Percentiles rank a stretch among this genome's conserved stretches.
Evolutionary conservation across 371 early-diverging fungal species (phyloP).

Genomic region (Mucor velutinosus): DNA sequence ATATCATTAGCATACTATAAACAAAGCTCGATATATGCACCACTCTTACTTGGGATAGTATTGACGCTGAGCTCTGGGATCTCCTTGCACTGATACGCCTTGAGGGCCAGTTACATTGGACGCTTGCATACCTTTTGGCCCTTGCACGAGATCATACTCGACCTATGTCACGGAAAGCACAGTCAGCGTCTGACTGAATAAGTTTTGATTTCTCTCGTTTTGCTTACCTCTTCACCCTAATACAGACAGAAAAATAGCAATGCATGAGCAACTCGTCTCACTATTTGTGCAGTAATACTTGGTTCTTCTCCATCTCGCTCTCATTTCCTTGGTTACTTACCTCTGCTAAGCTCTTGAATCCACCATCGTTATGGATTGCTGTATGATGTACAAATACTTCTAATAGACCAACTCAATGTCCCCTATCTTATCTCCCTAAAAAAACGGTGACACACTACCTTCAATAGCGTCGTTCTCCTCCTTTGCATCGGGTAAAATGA

Average conservation of each 20-base stretch:
- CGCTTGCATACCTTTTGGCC: slow-evolving; percentile 86
- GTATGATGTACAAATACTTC: slow-evolving; percentile 90
- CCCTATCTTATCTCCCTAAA: not conserved
- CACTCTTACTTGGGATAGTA: slow-evolving; percentile 9
- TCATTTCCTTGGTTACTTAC: slow-evolving; percentile 32
- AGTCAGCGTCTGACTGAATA: not conserved
- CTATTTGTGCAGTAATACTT: slow-evolving; percentile 5
- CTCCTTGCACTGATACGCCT: slow-evolving; percentile 75
- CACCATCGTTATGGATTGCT: slow-evolving; percentile 81
- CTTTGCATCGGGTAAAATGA: slow-evolving; percentile 75
- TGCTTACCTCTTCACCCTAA: slow-evolving; percentile 5
- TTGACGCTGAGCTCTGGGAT: slow-evolving; percentile 50
- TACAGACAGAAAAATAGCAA: not conserved
- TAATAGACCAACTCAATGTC: not conserved
- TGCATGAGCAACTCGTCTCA: not conserved
- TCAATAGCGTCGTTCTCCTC: slow-evolving; percentile 58
- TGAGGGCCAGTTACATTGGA: slow-evolving; percentile 81
- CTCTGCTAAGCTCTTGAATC: slow-evolving; percentile 86
- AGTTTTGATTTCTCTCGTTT: not conserved
- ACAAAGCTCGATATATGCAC: not conserved
- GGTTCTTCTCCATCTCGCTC: slow-evolving; percentile 51
- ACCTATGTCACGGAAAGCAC: slow-evolving; percentile 44
- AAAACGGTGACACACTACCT: slow-evolving; percentile 44
- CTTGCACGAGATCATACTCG: slow-evolving; percentile 80
- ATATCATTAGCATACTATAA: not conserved